These are phyloP conservation scores for Globisporangium cystogenes DNA, from an alignment of 352 stramenopile species.

Conservation along the genomic window DNA sequence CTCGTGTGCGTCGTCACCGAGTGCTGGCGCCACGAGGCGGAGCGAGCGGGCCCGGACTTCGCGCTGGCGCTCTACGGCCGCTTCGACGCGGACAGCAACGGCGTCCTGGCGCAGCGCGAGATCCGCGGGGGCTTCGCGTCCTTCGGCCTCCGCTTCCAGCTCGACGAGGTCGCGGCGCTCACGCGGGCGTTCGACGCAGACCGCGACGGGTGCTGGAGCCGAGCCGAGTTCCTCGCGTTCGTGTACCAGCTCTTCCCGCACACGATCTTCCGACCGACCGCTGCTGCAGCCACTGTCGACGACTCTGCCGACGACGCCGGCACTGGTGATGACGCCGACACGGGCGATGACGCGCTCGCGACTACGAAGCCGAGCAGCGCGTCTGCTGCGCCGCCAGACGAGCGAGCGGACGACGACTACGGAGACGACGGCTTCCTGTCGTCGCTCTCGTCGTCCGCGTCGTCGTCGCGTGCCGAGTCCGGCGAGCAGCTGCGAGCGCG, in stretches of 20 bases:
- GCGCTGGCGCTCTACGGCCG: conserved; percentile 28
- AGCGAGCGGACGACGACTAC: conserved; percentile 11
- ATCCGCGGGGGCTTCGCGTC: conserved; percentile 36
- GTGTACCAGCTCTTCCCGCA: conserved; percentile 32
- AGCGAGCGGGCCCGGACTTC: conserved; percentile 13
- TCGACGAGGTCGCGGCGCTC: conserved; percentile 34
- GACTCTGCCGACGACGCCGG: neutral
- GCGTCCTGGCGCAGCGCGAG: conserved; percentile 45
- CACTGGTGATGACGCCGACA: neutral
- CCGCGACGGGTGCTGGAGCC: conserved; percentile 45
- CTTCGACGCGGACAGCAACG: conserved; percentile 62
- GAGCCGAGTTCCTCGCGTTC: conserved; percentile 40
- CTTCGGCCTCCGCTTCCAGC: conserved; percentile 32
- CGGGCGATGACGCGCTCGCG: neutral
- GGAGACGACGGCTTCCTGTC: conserved; percentile 17
- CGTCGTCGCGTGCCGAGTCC: conserved; percentile 4
- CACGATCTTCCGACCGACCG: neutral
- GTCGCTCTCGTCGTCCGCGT: conserved; percentile 8
- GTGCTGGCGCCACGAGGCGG: conserved; percentile 21
- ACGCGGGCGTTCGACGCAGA: conserved; percentile 54
- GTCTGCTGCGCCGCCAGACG: neutral
- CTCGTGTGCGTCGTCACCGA: conserved; percentile 32
- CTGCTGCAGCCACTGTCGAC: neutral
- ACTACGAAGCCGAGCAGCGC: neutral
- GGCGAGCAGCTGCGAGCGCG: neutral